Evolutionary conservation across 2,329 filamentous ascomycete species (phyloP).

Genomic region (Tolypocladium endophyticum): DNA sequence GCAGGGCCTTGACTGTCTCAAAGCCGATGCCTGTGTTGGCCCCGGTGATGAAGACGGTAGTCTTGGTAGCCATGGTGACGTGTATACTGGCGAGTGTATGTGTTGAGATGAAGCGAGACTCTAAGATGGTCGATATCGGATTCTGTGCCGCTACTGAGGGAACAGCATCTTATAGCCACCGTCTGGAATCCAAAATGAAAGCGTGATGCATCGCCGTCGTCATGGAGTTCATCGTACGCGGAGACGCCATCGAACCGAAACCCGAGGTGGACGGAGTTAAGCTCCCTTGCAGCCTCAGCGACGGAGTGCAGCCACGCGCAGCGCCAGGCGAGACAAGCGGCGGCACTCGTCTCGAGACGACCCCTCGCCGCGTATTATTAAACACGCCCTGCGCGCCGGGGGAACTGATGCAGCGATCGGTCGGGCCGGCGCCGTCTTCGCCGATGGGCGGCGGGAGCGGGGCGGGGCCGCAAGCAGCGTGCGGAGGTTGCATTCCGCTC

Average conservation of each 20-base stretch:
- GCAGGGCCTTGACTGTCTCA: constrained; percentile 44
- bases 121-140: not conserved
- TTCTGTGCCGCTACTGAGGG: not conserved
- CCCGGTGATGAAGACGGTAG: constrained; percentile 47
- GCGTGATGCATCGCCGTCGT: not conserved
- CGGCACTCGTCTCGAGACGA: not conserved
- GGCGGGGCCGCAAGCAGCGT: not conserved
- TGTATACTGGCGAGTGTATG: not conserved
- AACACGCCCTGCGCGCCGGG: not conserved
- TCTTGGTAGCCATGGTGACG: constrained; percentile 7
- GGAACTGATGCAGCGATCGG: not conserved
- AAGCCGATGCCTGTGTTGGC: constrained; percentile 52
- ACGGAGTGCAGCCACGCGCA: too few species aligned
- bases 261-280: not conserved
- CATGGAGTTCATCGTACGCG: not conserved
- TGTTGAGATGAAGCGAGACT: not conserved
- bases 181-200: not conserved
- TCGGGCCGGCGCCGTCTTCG: not conserved
- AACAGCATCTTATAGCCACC: not conserved
- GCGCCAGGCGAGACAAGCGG: not conserved
- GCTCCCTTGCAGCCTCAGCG: not conserved
- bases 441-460: not conserved
- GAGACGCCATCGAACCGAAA: not conserved
- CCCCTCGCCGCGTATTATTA: not conserved
- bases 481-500: not conserved